phyloP scores from a whole-genome alignment of 805 yeast species.

The Monosporozyma aquatica region DNA sequence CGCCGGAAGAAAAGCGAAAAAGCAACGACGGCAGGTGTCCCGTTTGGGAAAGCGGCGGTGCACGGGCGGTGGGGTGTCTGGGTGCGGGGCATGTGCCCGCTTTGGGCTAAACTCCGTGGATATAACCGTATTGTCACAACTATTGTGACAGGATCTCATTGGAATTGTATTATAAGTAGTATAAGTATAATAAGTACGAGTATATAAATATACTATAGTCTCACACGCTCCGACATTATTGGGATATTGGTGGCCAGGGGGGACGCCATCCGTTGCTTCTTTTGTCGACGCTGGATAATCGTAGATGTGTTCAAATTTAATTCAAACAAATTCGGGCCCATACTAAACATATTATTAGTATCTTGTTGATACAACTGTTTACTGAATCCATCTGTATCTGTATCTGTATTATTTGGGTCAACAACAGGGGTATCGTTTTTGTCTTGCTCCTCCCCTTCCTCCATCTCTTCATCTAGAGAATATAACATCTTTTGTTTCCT shows the following conservation, averaged over 20 bases:
- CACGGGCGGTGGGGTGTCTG: too few relatives aligned
- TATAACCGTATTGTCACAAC: too few relatives aligned
- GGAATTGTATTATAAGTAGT: too few relatives aligned
- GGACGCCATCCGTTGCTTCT: slow-evolving; percentile 5
- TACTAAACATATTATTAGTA: slow-evolving; percentile 4
- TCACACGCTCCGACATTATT: not conserved
- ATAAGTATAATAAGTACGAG: too few relatives aligned
- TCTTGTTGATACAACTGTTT: too few relatives aligned
- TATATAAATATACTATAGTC: slow-evolving; percentile 2
- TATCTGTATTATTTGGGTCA: not conserved
- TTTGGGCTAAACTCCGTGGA: too few relatives aligned
- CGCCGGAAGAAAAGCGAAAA: slow-evolving; percentile 1
- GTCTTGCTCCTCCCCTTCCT: slow-evolving; percentile 7
- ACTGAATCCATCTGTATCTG: slow-evolving; percentile 9
- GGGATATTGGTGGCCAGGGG: not conserved
- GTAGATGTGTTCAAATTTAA: slow-evolving; percentile 32
- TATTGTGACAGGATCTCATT: too few relatives aligned
- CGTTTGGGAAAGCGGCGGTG: too few relatives aligned
- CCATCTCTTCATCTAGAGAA: slow-evolving; percentile 8
- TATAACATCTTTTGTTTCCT: slow-evolving; percentile 1
- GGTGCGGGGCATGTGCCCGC: too few relatives aligned
- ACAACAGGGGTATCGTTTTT: slow-evolving; percentile 21
- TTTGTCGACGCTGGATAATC: slow-evolving; percentile 34
- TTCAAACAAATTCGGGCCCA: slow-evolving; percentile 28
- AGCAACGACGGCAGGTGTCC: too few relatives aligned